Conservation (phyloP, 2,329 filamentous ascomycete species). For the Trichophaea hybrida region DNA sequence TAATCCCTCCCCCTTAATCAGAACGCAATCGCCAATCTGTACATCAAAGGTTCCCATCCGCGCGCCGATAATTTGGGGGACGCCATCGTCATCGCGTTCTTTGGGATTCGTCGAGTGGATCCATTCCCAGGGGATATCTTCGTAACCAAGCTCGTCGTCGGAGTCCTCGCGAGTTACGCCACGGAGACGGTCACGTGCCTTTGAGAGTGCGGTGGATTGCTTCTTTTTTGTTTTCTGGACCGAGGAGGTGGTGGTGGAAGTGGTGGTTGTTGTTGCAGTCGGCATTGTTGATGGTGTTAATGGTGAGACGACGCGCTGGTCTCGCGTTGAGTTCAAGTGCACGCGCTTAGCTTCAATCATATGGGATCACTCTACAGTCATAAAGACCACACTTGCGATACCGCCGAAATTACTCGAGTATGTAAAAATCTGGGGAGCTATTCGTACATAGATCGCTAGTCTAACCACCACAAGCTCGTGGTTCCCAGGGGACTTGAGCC, state of each 20-base stretch:
- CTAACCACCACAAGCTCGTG: no score
- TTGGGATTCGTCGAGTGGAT: constrained; percentile 40
- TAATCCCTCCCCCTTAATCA: constrained; percentile 69
- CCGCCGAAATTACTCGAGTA: no score
- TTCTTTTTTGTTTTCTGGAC: neutral
- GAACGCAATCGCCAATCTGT: constrained; percentile 63
- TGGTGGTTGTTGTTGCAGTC: neutral
- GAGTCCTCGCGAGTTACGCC: constrained; percentile 62
- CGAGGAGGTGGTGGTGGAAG: neutral
- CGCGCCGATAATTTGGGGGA: constrained; percentile 55
- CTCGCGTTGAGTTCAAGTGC: neutral
- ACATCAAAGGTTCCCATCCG: constrained; percentile 71
- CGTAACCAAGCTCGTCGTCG: constrained; percentile 67
- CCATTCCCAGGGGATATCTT: constrained; percentile 67
- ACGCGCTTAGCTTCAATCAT: neutral
- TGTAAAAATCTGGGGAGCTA: no score
- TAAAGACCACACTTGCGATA: no score
- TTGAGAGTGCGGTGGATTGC: constrained; percentile 13
- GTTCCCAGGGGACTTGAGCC: no score
- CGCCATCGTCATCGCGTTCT: constrained; percentile 11
- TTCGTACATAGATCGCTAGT: no score
- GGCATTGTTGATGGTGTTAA: neutral
- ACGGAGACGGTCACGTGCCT: constrained; percentile 38
- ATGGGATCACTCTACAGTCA: no score
- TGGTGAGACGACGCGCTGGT: neutral